A percentile compares a stretch with the other conserved stretches of the same genome.
Evolutionary conservation across 441 rosid species (phyloP).

Genomic region (Mallotus repandus): DNA sequence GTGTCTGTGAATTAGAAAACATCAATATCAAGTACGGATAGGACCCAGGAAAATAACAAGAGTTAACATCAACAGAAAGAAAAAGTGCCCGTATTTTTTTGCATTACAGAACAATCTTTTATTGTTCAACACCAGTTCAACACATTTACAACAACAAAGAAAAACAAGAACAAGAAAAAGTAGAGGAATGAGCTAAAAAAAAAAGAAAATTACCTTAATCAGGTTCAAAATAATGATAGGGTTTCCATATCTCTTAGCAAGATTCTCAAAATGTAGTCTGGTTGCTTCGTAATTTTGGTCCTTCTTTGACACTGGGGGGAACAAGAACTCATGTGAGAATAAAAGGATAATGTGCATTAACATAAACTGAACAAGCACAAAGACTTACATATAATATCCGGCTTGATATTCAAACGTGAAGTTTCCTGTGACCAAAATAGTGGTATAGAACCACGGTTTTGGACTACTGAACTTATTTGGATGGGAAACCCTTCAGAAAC

Average conservation of each 20-base stretch:
- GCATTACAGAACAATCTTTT: constrained; percentile 12
- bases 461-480: constrained; percentile 89
- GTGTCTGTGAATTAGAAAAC: constrained; percentile 51
- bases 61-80: constrained; percentile 4
- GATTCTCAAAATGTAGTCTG: constrained; percentile 91
- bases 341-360: constrained; percentile 1
- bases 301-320: constrained; percentile 69
- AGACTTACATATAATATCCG: constrained; percentile 89
- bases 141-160: constrained; percentile 11
- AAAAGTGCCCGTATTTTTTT: not conserved
- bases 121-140: constrained; percentile 8
- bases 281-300: constrained; percentile 95
- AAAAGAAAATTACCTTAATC: constrained; percentile 69
- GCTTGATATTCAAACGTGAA: constrained; percentile 90
- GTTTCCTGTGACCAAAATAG: constrained; percentile 99
- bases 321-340: constrained; percentile 19
- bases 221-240: constrained; percentile 92
- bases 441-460: constrained; percentile 99
- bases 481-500: constrained; percentile 67
- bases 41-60: constrained; percentile 12
- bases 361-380: constrained; percentile 16
- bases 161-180: not conserved
- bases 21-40: constrained; percentile 15
- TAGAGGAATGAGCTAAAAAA: not conserved
- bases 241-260: constrained; percentile 88